These are phyloP conservation scores for Lasiosphaeria ovina DNA, from an alignment of 495 filamentous ascomycete species.

Conservation along the genomic window DNA sequence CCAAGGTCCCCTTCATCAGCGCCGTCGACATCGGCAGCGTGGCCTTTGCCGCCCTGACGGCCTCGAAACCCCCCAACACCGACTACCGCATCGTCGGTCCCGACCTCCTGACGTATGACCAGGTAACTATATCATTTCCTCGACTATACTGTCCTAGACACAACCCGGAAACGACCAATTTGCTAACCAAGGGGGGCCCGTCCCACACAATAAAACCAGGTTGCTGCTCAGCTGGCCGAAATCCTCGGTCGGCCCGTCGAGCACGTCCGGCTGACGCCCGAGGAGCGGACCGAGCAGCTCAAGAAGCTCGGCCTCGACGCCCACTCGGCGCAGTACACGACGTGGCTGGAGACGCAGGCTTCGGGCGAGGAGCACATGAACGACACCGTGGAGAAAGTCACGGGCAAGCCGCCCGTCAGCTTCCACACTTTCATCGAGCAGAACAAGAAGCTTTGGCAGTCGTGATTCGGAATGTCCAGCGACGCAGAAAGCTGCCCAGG, in stretches of 20 bases:
- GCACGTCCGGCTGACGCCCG: constrained; percentile 3
- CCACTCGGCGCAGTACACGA: not conserved
- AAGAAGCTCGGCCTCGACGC: not conserved
- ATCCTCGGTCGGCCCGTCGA: not conserved
- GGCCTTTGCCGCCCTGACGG: constrained; percentile 3
- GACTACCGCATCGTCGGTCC: constrained; percentile 6
- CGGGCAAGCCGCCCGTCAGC: constrained; percentile 1
- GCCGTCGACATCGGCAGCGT: constrained; percentile 3
- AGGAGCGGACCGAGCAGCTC: not conserved
- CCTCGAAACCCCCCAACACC: not conserved
- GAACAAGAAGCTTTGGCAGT: constrained; percentile 2
- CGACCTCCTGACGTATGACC: constrained; percentile 2
- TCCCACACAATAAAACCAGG: not conserved
- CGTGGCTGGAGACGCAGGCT: not conserved
- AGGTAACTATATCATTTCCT: not conserved
- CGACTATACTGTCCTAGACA: not conserved
- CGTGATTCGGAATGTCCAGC: not conserved
- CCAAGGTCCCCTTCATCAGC: constrained; percentile 4
- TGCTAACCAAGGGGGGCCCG: not conserved
- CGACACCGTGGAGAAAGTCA: constrained; percentile 3
- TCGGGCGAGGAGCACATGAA: constrained; percentile 2
- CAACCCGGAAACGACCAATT: not conserved
- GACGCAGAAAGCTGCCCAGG: too few relatives aligned
- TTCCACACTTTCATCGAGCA: constrained; percentile 1
- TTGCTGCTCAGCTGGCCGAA: not conserved